Evolutionary conservation across 352 stramenopile species (phyloP).

Genomic region (Phytophthora tubulina): DNA sequence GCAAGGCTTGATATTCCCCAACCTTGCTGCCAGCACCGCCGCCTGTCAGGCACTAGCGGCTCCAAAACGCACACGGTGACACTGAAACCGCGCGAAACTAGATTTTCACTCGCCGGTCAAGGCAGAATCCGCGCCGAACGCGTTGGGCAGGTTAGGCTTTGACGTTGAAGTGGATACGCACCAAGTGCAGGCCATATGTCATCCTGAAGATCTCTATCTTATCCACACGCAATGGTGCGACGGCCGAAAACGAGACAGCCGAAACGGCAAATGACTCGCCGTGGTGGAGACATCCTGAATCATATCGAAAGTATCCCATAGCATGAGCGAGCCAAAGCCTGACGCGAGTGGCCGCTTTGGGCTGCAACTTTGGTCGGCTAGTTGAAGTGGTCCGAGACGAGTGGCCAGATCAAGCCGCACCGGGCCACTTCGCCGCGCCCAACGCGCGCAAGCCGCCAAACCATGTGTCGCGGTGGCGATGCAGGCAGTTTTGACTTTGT

Average conservation of each 20-base stretch:
- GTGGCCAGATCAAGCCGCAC: no score
- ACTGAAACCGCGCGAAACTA: slow-evolving; percentile 8
- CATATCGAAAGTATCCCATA: background rate
- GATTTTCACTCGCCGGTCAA: slow-evolving; percentile 10
- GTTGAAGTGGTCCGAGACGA: no score
- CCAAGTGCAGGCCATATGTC: slow-evolving; percentile 20
- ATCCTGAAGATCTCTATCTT: slow-evolving; percentile 23
- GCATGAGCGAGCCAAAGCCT: background rate
- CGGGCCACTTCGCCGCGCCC: no score
- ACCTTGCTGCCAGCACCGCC: background rate
- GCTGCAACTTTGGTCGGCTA: no score
- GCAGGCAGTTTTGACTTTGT: background rate
- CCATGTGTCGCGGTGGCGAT: no score
- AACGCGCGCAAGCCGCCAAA: no score
- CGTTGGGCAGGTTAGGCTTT: background rate
- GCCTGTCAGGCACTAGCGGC: slow-evolving; percentile 4
- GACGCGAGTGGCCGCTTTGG: no score
- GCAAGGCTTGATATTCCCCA: slow-evolving; percentile 6
- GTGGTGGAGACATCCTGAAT: no score
- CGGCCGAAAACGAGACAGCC: slow-evolving; percentile 5
- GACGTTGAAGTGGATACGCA: slow-evolving; percentile 13
- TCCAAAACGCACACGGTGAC: slow-evolving; percentile 6
- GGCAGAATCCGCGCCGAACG: background rate
- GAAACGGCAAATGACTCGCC: slow-evolving; percentile 4
- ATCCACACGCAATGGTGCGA: slow-evolving; percentile 35